These are phyloP conservation scores for Fraxinus anomala DNA, from an alignment of 257 asterid species.

Conservation along the genomic window DNA sequence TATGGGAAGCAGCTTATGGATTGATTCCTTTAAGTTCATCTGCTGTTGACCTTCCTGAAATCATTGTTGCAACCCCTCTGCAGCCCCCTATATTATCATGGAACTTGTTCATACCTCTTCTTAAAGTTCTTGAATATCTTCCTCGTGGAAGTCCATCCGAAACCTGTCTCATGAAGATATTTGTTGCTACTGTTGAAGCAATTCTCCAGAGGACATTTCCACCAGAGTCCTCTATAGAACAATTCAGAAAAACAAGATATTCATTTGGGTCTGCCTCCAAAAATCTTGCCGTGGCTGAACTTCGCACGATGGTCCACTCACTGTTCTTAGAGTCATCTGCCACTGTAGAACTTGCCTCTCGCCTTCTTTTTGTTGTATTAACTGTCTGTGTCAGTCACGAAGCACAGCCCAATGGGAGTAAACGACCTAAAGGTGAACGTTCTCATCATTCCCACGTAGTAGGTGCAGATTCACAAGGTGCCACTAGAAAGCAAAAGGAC, in stretches of 20 bases:
- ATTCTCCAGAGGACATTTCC: slow-evolving; percentile 95
- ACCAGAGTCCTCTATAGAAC: slow-evolving; percentile 77
- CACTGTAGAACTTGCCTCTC: slow-evolving; percentile 88
- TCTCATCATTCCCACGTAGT: slow-evolving; percentile 39
- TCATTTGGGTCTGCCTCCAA: slow-evolving; percentile 84
- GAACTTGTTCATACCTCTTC: slow-evolving; percentile 92
- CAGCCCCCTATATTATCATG: slow-evolving; percentile 94
- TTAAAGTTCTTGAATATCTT: slow-evolving; percentile 94
- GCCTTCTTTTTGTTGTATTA: slow-evolving; percentile 91
- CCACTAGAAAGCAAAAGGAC: slow-evolving; percentile 47
- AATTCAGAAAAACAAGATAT: slow-evolving; percentile 71
- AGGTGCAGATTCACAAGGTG: slow-evolving; percentile 41
- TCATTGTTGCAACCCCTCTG: slow-evolving; percentile 87
- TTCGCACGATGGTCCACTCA: slow-evolving; percentile 96
- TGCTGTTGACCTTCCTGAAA: slow-evolving; percentile 96
- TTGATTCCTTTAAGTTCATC: slow-evolving; percentile 94
- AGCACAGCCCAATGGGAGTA: slow-evolving; percentile 80
- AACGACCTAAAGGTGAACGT: slow-evolving; percentile 63
- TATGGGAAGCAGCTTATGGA: slow-evolving; percentile 99
- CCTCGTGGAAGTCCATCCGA: slow-evolving; percentile 99
- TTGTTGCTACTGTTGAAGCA: slow-evolving; percentile 97
- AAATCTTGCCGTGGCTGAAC: slow-evolving; percentile 96
- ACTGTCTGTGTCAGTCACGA: slow-evolving; percentile 96
- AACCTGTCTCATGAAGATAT: slow-evolving; percentile 95
- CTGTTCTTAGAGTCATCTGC: slow-evolving; percentile 86